phyloP scores from a whole-genome alignment of 1,284 basidiomycete species.

The Ganoderma lingzhi region DNA sequence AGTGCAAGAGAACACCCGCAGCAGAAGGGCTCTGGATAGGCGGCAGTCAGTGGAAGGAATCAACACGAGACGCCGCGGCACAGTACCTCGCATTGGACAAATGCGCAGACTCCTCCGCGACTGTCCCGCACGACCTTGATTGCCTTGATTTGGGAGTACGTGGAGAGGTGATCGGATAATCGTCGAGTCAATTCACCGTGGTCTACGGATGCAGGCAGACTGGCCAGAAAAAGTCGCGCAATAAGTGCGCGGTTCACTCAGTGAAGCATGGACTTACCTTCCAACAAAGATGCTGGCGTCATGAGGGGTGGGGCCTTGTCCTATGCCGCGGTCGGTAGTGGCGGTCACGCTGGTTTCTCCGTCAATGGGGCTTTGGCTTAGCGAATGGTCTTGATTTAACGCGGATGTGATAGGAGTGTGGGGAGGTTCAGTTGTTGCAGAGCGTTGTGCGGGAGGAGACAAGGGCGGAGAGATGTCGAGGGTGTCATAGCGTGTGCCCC shows the following conservation, averaged over 20 bases:
- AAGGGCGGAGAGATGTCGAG: conserved; percentile 45
- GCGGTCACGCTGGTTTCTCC: background rate
- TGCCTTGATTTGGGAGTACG: conserved; percentile 65
- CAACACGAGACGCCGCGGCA: conserved; percentile 25
- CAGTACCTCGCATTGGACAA: conserved; percentile 79
- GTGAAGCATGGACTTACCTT: conserved; percentile 54
- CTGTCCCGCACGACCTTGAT: conserved; percentile 80
- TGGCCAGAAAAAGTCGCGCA: conserved; percentile 39
- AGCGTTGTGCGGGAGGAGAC: conserved; percentile 37
- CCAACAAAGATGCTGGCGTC: conserved; percentile 85
- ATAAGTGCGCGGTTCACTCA: conserved; percentile 10
- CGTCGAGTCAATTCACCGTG: conserved; percentile 63
- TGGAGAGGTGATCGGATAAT: conserved; percentile 69
- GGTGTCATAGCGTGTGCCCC: conserved; percentile 77
- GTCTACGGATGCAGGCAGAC: conserved; percentile 74
- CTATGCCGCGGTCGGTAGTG: background rate
- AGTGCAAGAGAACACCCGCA: conserved; percentile 65
- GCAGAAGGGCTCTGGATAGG: conserved; percentile 58
- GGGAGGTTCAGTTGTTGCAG: conserved; percentile 26
- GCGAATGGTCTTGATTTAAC: conserved; percentile 11
- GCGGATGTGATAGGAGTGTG: conserved; percentile 33
- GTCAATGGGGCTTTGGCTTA: background rate
- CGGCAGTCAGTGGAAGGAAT: background rate
- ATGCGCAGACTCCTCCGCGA: conserved; percentile 79
- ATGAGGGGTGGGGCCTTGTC: conserved; percentile 57